phyloP scores from a whole-genome alignment of 352 stramenopile species.

The Phytophthora uliginosa region DNA sequence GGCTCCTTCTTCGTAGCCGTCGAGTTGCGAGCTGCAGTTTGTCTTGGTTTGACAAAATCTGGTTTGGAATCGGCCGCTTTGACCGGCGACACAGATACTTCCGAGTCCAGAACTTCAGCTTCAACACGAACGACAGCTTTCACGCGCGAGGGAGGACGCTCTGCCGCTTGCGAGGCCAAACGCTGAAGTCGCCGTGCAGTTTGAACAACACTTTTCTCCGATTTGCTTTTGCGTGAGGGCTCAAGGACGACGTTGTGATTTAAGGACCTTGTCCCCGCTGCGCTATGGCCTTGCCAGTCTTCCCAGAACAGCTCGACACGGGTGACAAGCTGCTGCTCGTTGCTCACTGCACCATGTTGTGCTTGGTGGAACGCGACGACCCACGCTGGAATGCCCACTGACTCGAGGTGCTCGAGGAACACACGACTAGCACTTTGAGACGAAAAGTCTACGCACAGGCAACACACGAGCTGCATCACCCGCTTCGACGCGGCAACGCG shows the following conservation, averaged over 20 bases:
- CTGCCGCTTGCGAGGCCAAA: background rate
- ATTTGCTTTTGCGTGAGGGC: background rate
- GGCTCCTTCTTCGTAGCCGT: background rate
- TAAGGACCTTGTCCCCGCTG: background rate
- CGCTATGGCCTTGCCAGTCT: conserved; percentile 32
- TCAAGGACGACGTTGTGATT: background rate
- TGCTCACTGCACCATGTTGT: background rate
- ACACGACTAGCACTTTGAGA: conserved; percentile 29
- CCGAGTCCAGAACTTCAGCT: background rate
- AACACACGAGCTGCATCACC: conserved; percentile 50
- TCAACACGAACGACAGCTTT: background rate
- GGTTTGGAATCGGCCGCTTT: background rate
- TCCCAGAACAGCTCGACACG: conserved; percentile 40
- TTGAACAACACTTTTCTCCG: conserved; percentile 14
- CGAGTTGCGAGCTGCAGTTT: background rate
- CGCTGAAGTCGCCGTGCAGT: background rate
- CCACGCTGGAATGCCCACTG: conserved; percentile 33
- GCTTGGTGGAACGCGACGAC: conserved; percentile 36
- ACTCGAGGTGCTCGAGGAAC: conserved; percentile 32
- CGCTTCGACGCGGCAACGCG: conserved; percentile 41
- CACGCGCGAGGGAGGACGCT: background rate
- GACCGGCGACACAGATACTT: conserved; percentile 10
- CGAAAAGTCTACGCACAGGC: conserved; percentile 41
- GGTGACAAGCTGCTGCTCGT: background rate
- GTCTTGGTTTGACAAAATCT: background rate